Percentiles rank a stretch among this genome's conserved stretches.
phyloP scores from a whole-genome alignment of 2,329 filamentous ascomycete genomes.

The Talaromyces sp. region DNA sequence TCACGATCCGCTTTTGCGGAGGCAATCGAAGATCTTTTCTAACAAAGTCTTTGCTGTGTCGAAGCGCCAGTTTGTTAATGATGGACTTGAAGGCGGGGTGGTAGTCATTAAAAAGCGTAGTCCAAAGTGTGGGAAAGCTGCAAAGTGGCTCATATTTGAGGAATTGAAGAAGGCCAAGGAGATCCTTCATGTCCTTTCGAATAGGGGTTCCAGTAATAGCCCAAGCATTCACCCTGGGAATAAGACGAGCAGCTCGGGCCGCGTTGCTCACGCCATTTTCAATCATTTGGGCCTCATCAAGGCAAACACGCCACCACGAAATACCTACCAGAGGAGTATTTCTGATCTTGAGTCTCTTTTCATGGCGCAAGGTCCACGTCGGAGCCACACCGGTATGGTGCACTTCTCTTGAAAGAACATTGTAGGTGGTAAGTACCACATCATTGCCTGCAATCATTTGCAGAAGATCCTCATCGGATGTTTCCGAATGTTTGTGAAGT shows the following conservation, averaged over 20 bases:
- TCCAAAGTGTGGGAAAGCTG: constrained; percentile 61
- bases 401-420: constrained; percentile 71
- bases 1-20: constrained; percentile 75
- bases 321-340: constrained; percentile 75
- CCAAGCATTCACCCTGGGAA: constrained; percentile 86
- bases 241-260: constrained; percentile 69
- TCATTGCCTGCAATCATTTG: constrained; percentile 46
- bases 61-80: constrained; percentile 67
- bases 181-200: constrained; percentile 69
- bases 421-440: constrained; percentile 59
- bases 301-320: constrained; percentile 77
- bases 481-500: constrained; percentile 33
- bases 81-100: constrained; percentile 62
- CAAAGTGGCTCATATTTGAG: constrained; percentile 73
- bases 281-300: constrained; percentile 77
- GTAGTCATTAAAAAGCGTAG: constrained; percentile 56
- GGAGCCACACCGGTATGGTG: constrained; percentile 69
- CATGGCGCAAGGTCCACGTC: constrained; percentile 60
- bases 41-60: constrained; percentile 80
- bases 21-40: constrained; percentile 74
- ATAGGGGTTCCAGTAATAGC: constrained; percentile 88
- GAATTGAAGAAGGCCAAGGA: constrained; percentile 77
- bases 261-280: constrained; percentile 82
- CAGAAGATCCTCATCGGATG: constrained; percentile 37
- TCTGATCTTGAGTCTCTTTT: constrained; percentile 59